Base-by-base conservation (phyloP, 495 filamentous ascomycete species). In the Tetracladium setigerum region DNA sequence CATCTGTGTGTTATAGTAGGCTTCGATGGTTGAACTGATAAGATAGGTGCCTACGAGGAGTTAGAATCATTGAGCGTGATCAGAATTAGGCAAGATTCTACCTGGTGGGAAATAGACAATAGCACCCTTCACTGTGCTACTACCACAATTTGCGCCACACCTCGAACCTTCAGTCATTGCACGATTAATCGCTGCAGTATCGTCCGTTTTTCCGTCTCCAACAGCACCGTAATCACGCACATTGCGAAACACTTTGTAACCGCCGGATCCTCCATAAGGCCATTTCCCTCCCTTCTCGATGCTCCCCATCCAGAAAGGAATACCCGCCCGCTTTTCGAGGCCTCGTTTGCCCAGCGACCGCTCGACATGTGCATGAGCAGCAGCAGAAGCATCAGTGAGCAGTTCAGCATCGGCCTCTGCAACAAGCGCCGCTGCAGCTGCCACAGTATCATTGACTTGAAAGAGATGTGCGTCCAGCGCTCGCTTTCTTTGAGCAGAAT, bases 111-210 rank as follows among this genome's bases (percentile, higher is more conserved):
- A 79, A 49, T 71, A 81, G 14, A 81, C 66, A 6, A 74, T 44
- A 2, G 76, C 76, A 1, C 67, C 67, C 11, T 55, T 64, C 15
- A 59, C 63, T 0, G 74, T 76, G 18, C 62, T 5, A 31, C 71
- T 76, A 40, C 74, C 71, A 48, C 77, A 81, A 39, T 56, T 57
- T 9, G 55, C 43, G 10, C 73, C 75, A 41, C 77, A 81, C 7
- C 76, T 57, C 12, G 61, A 60, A n/a, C 70, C 71, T n/a, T 62
- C 61, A 1, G 63, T 54, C 41, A 77, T 66, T 2, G 73, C 72
- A 0, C 1, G 13, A 58, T 77, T 77, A 57, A 80, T 78, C 6
- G 75, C 76, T 15, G 46, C 67, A 0, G 75, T 77, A 55, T 78
- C 77, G 49, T 79, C 49, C 4, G 31, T 45, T 3, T 8, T 13